Evolutionary conservation across 2,329 filamentous ascomycete genomes (phyloP), one percentile per base, ranked within the genome.

Genomic region (Trichoderma harzianum): DNA sequence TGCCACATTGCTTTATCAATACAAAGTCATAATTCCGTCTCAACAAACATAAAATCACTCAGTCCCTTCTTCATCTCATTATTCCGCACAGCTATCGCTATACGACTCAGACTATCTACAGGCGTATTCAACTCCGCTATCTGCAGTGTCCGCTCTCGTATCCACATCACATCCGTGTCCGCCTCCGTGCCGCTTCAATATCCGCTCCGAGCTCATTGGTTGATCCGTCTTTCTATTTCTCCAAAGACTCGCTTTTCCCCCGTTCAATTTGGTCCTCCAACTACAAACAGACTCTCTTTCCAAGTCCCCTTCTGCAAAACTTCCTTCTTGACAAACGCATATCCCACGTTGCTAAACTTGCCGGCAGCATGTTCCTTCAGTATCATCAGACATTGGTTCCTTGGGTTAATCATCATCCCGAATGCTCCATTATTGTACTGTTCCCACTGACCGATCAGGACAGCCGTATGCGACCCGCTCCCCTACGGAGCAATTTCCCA

Each of bases 401-500:
- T 10, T 7, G n/a, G 36, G 10, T 62, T 69, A 1, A 12, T 36
- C n/a, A 69, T 6, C 6, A 62, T 1, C 1, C 28, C 67, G 61
- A 69, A 69, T n/a, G 57, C 21, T 28, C 67, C 67, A 16, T 62
- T 69, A 18, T 51, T 69, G 24, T 69, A 69, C 67, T 69, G 67
- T 30, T 53, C 53, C 67, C 67, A 62, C 2, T 16, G 39, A 2
- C 67, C 67, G 7, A 69, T 14, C 32, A 69, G 30, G 3, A 62
- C 67, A 18, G 57, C 67, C 14, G 21, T 69, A 18, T 69, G 67
- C 21, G 67, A 51, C 12, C 39, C 67, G 3, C 24, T 21, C 14
- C 16, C 58, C 16, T 39, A 5, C 2, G 39, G 10, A 39, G 62
- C 10, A 12, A 69, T 30, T 7, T 69, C 39, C 67, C 67, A 69